phyloP scores from a whole-genome alignment of 1,139 yeast species.

The Saccharomyces hybrid region DNA sequence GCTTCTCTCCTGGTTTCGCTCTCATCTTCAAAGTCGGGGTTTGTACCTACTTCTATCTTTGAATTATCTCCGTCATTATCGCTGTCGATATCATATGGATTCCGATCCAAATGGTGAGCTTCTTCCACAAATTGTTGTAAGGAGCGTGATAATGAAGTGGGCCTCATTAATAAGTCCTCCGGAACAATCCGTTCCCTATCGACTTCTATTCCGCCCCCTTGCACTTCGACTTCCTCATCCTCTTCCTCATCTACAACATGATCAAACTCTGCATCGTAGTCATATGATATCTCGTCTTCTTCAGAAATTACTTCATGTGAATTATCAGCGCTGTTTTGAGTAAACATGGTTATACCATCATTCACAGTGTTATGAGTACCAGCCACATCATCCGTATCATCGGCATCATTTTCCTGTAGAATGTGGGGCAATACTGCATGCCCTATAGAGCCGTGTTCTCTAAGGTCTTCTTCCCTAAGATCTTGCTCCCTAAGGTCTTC shows the following conservation, averaged over 20 bases:
- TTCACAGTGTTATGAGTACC: conserved; percentile 4
- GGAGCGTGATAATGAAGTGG: conserved; percentile 3
- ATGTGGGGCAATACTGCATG: not conserved
- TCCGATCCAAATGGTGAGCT: conserved; percentile 13
- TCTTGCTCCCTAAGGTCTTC: not conserved
- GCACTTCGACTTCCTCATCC: conserved; percentile 8
- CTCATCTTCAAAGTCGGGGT: not conserved
- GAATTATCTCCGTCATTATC: conserved; percentile 8
- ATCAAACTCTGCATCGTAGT: conserved; percentile 19
- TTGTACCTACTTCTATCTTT: not conserved
- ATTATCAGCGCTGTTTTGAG: not conserved
- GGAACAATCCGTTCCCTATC: not conserved
- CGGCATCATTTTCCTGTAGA: conserved; percentile 11
- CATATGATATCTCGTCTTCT: conserved; percentile 18
- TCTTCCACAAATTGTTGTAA: conserved; percentile 23
- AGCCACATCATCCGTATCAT: conserved; percentile 5
- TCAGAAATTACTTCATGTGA: conserved; percentile 8
- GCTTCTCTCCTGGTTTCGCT: conserved; percentile 5
- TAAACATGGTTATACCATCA: not conserved
- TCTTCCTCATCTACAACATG: conserved; percentile 17
- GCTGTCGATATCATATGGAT: conserved; percentile 17
- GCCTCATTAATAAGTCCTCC: not conserved
- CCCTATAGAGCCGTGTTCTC: not conserved
- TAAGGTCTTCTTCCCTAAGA: not conserved
- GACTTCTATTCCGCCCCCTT: not conserved